phyloP scores from a whole-genome alignment of 2,329 filamentous ascomycete species.

The Paecilomyces formosus region DNA sequence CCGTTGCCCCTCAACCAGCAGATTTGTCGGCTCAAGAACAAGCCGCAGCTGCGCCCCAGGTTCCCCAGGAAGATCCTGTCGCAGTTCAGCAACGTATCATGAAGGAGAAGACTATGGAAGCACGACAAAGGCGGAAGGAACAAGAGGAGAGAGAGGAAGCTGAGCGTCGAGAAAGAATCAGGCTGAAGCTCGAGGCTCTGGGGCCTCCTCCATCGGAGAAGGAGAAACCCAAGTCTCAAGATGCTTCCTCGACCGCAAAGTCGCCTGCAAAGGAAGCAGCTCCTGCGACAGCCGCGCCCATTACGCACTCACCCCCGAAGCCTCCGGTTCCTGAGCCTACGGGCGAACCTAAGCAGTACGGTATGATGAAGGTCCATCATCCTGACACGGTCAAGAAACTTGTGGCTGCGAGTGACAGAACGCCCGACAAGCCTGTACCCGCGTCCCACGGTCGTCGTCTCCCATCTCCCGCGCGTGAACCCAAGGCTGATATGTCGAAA shows the following conservation, averaged over 20 bases:
- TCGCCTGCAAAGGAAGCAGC: conserved; percentile 5
- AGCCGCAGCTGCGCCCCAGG: conserved; percentile 9
- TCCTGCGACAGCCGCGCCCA: conserved; percentile 18
- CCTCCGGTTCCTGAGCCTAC: conserved; percentile 51
- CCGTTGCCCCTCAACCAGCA: conserved; percentile 11
- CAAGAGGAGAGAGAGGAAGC: conserved; percentile 51
- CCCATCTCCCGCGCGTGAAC: conserved; percentile 24
- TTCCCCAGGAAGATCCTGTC: conserved; percentile 34
- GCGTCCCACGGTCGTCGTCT: conserved; percentile 19
- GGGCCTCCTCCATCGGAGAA: conserved; percentile 37
- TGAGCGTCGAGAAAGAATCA: conserved; percentile 50
- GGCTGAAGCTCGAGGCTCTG: conserved; percentile 48
- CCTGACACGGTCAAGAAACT: conserved; percentile 46
- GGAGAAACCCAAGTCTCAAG: conserved; percentile 16
- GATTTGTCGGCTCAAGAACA: conserved; percentile 11
- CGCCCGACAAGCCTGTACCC: conserved; percentile 22
- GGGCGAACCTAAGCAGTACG: conserved; percentile 52
- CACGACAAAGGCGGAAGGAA: conserved; percentile 46
- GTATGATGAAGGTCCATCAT: conserved; percentile 56
- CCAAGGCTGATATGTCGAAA: conserved; percentile 14
- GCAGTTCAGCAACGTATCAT: conserved; percentile 53
- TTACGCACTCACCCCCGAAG: conserved; percentile 48
- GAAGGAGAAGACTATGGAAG: conserved; percentile 52
- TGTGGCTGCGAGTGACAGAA: conserved; percentile 26
- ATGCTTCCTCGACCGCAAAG: conserved; percentile 19